Percentiles rank a stretch among this genome's conserved stretches.
phyloP scores from a whole-genome alignment of 73 alveolate genomes.

The Paramecium sexaurelia region DNA sequence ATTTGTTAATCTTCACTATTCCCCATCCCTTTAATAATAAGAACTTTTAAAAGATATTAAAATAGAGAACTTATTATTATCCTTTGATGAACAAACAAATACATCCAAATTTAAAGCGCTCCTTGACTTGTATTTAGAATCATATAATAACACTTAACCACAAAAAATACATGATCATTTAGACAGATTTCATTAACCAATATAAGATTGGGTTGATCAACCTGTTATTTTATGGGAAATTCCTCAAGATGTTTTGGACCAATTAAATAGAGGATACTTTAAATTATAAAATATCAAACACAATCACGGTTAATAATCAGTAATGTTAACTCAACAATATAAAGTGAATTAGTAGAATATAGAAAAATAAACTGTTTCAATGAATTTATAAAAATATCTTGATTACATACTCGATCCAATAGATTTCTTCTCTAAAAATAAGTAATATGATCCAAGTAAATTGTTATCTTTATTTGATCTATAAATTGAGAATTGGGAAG shows the following conservation, averaged over 20 bases:
- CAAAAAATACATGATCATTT: not conserved
- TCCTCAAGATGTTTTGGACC: not conserved
- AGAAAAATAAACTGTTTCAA: not conserved
- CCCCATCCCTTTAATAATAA: not conserved
- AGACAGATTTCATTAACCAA: not conserved
- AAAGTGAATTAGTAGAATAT: not conserved
- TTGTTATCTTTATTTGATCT: not conserved
- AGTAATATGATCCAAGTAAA: not conserved
- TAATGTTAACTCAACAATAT: not conserved
- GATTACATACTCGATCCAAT: not conserved
- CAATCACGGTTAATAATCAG: not conserved
- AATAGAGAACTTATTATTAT: not conserved
- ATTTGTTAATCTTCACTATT: slow-evolving; percentile 13
- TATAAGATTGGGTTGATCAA: not conserved
- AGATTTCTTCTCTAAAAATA: not conserved
- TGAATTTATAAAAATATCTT: not conserved
- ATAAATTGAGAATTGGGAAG: not conserved
- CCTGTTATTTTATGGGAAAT: not conserved
- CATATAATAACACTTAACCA: not conserved
- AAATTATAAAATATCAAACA: not conserved
- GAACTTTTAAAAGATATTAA: not conserved
- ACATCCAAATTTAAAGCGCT: not conserved
- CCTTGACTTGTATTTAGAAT: not conserved
- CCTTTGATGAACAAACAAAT: not conserved
- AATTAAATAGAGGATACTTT: slow-evolving; percentile 33